Percentiles rank a stretch among this genome's conserved stretches.
Conservation (phyloP, 352 stramenopile species). For the Globisporangium apiculatum region DNA sequence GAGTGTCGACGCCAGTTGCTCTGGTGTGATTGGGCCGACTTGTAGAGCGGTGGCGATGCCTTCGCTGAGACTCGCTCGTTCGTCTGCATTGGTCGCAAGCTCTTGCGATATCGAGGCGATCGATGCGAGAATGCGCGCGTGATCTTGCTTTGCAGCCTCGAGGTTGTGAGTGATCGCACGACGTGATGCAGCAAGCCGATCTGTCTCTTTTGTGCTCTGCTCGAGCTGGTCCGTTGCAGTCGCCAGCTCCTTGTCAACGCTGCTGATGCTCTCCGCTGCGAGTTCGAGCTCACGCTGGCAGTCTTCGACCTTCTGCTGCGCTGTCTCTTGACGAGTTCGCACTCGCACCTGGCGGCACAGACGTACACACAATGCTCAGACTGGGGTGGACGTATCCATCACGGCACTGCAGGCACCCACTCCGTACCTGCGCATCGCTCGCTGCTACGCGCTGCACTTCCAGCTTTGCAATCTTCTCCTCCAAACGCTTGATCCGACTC, state of each 20-base stretch:
- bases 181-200: neutral
- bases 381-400: no score
- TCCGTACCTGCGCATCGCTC: neutral
- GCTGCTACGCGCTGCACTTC: neutral
- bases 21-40: neutral
- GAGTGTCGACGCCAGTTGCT: neutral
- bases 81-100: neutral
- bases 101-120: neutral
- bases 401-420: neutral
- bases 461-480: slow-evolving; percentile 2
- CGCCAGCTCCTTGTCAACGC: neutral
- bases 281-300: neutral
- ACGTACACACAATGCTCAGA: no score
- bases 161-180: neutral
- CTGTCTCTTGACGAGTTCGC: neutral
- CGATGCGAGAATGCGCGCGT: neutral
- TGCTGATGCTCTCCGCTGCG: neutral
- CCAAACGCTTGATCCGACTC: neutral
- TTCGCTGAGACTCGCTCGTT: neutral
- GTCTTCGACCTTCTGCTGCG: neutral
- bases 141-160: neutral
- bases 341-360: neutral
- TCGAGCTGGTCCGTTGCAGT: neutral
- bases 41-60: neutral
- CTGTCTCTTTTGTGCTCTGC: neutral